Evolutionary conservation across 495 filamentous ascomycete genomes (phyloP).

Genomic region (Lineolata rhizophorae): DNA sequence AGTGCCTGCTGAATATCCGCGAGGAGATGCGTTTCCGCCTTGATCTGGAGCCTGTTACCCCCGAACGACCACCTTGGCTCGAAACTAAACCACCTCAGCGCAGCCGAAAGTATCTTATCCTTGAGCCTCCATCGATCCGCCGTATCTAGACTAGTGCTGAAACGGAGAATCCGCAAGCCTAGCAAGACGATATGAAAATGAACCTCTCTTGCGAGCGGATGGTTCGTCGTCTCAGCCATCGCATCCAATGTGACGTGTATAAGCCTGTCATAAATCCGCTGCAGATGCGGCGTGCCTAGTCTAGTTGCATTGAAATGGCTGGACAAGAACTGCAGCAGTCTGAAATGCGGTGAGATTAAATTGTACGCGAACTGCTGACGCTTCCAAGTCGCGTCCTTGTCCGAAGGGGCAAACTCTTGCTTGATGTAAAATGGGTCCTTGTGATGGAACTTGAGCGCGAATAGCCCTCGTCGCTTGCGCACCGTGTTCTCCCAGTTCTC

Average conservation of each 20-base stretch:
- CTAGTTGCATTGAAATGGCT: slow-evolving; percentile 88
- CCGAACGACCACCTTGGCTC: slow-evolving; percentile 85
- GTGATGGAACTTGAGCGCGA: slow-evolving; percentile 32
- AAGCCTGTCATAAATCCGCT: slow-evolving; percentile 58
- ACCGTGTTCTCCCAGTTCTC: slow-evolving; percentile 73
- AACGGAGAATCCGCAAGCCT: slow-evolving; percentile 49
- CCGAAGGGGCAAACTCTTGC: slow-evolving; percentile 81
- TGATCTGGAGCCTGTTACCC: slow-evolving; percentile 77
- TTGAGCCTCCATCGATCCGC: slow-evolving; percentile 54
- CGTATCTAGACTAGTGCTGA: slow-evolving; percentile 38
- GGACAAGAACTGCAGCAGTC: slow-evolving; percentile 67
- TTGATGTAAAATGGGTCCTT: slow-evolving; percentile 74
- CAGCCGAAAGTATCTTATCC: slow-evolving; percentile 67
- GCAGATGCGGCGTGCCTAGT: slow-evolving; percentile 54
- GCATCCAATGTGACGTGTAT: slow-evolving; percentile 52
- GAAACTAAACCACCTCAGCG: slow-evolving; percentile 67
- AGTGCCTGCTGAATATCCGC: slow-evolving; percentile 50
- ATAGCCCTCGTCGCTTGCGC: slow-evolving; percentile 53
- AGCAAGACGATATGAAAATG: slow-evolving; percentile 76
- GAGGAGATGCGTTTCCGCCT: slow-evolving; percentile 70
- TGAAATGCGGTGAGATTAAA: slow-evolving; percentile 63
- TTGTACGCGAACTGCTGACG: slow-evolving; percentile 58
- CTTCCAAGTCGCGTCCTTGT: slow-evolving; percentile 50
- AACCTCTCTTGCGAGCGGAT: slow-evolving; percentile 76
- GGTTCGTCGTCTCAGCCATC: slow-evolving; percentile 42